A percentile compares a stretch with the other conserved stretches of the same genome.
phyloP scores from a whole-genome alignment of 257 asterid species.

The Solanum phureja region DNA sequence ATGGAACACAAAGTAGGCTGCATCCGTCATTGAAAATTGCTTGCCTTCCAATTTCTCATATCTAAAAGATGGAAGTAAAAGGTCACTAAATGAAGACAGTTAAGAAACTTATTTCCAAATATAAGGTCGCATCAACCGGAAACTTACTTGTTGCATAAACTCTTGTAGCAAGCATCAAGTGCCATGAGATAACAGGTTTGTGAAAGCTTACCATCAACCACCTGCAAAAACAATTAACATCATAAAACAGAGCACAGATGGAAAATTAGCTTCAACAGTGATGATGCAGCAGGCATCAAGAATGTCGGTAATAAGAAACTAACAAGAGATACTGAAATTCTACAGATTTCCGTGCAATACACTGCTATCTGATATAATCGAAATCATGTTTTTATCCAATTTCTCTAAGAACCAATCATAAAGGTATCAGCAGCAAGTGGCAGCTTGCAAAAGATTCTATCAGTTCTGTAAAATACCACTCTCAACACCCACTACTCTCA shows the following conservation, averaged over 20 bases:
- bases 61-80: constrained; percentile 29
- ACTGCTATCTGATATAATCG: not conserved
- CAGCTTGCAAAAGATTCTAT: no score
- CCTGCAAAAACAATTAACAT: constrained; percentile 30
- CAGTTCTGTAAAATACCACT: no score
- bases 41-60: constrained; percentile 78
- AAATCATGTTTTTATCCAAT: not conserved
- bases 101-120: not conserved
- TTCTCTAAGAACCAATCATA: not conserved
- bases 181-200: constrained; percentile 99
- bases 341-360: not conserved
- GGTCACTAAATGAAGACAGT: not conserved
- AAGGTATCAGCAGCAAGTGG: no score
- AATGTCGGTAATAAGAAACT: not conserved
- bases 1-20: constrained; percentile 80
- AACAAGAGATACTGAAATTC: not conserved
- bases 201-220: constrained; percentile 98
- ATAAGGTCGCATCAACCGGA: not conserved
- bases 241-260: not conserved
- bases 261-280: not conserved
- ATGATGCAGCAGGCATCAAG: not conserved
- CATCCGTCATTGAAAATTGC: constrained; percentile 67
- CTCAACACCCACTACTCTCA: no score
- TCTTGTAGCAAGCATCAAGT: constrained; percentile 87
- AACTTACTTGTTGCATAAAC: constrained; percentile 66